Conservation (phyloP, 306 rosid genomes). For the Pyrus betulifolia region DNA sequence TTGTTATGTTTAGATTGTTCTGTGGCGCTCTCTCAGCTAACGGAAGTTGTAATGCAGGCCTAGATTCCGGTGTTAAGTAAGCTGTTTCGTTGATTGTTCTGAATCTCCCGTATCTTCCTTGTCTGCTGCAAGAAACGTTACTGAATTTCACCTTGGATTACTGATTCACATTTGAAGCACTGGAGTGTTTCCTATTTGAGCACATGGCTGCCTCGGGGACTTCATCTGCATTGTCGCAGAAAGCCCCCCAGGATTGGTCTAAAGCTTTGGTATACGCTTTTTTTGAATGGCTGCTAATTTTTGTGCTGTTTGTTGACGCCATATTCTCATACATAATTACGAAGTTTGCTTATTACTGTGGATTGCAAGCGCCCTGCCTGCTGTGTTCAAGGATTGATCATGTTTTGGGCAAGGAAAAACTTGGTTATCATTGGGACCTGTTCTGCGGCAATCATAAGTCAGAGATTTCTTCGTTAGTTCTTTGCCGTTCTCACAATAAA, state of each 20-base stretch:
- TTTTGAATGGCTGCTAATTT: slow-evolving; percentile 77
- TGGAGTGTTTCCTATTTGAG: slow-evolving; percentile 26
- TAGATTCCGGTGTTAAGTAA: not conserved
- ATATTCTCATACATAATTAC: slow-evolving; percentile 56
- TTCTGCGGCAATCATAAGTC: slow-evolving; percentile 65
- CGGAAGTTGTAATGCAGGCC: not conserved
- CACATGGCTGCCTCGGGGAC: slow-evolving; percentile 34
- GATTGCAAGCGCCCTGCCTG: slow-evolving; percentile 63
- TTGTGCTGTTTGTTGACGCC: slow-evolving; percentile 55
- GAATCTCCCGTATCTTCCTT: slow-evolving; percentile 6
- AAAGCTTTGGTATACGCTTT: slow-evolving; percentile 53
- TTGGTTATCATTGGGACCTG: slow-evolving; percentile 55
- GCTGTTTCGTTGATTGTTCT: slow-evolving; percentile 3
- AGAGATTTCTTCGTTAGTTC: slow-evolving; percentile 67
- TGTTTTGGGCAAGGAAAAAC: slow-evolving; percentile 51
- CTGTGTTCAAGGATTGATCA: slow-evolving; percentile 96
- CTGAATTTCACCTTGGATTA: slow-evolving; percentile 25
- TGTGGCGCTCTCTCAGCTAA: not conserved
- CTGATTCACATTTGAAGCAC: slow-evolving; percentile 24
- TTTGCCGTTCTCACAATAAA: slow-evolving; percentile 58
- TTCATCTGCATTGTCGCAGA: slow-evolving; percentile 28
- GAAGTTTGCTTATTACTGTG: slow-evolving; percentile 55
- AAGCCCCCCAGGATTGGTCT: slow-evolving; percentile 12
- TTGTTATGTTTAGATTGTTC: not conserved
- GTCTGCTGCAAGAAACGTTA: slow-evolving; percentile 22